Evolutionary conservation across 2,329 filamentous ascomycete species (phyloP).

Genomic region (Gyromitra esculenta): DNA sequence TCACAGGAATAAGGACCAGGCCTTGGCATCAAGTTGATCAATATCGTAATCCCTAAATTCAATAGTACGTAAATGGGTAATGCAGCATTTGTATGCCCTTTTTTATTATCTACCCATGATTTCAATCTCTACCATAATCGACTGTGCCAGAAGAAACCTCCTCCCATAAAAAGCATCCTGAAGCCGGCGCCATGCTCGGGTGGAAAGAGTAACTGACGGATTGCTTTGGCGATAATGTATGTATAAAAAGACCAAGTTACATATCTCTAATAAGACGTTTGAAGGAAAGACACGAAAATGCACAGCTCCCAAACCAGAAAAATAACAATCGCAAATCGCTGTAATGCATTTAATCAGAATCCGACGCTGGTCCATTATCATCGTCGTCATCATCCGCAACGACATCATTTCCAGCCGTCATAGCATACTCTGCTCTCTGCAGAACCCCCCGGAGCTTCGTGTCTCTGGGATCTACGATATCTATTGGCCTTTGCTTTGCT

Average conservation of each 20-base stretch:
- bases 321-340: slow-evolving; percentile 2
- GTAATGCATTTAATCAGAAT: slow-evolving; percentile 32
- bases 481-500: slow-evolving; percentile 74
- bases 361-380: slow-evolving; percentile 62
- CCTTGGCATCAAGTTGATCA: not conserved
- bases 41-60: not conserved
- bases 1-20: not conserved
- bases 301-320: not conserved
- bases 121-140: not conserved
- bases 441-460: slow-evolving; percentile 70
- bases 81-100: not conserved
- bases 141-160: not conserved
- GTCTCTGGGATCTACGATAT: slow-evolving; percentile 79
- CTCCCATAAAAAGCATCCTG: not conserved
- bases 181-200: not conserved
- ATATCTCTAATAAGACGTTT: slow-evolving; percentile 11
- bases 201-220: slow-evolving; percentile 6
- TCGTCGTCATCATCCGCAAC: slow-evolving; percentile 65
- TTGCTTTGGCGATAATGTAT: not conserved
- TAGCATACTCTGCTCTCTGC: slow-evolving; percentile 75
- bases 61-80: not conserved
- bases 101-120: not conserved
- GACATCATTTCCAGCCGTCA: slow-evolving; percentile 64
- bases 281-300: not conserved
- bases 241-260: not conserved